Evolutionary conservation across 805 yeast genomes (phyloP).

Genomic region (Saturnispora gosingensis): DNA sequence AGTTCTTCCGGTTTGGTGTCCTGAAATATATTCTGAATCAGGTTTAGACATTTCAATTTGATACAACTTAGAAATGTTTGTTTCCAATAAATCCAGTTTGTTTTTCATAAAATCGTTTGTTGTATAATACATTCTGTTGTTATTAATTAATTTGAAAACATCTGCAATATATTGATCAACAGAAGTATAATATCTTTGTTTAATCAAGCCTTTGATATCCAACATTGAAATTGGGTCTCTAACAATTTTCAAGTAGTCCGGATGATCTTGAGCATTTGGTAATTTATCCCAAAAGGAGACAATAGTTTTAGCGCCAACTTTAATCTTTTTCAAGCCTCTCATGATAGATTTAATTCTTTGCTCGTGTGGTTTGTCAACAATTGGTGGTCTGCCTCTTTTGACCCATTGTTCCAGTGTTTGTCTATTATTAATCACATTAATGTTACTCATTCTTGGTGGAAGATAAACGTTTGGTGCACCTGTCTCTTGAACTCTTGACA

Average conservation of each 20-base stretch:
- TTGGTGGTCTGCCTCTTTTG: constrained; percentile 85
- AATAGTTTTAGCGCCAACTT: constrained; percentile 39
- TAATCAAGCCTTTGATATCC: constrained; percentile 72
- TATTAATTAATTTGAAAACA: constrained; percentile 62
- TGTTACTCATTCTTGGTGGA: constrained; percentile 20
- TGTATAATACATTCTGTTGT: constrained; percentile 58
- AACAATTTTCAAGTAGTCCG: constrained; percentile 46
- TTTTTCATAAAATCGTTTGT: constrained; percentile 48
- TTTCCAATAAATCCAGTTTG: constrained; percentile 57
- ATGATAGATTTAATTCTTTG: constrained; percentile 82
- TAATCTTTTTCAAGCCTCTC: constrained; percentile 69
- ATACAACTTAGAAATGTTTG: constrained; percentile 45
- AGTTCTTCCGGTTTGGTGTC: constrained; percentile 41
- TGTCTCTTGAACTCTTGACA: constrained; percentile 21
- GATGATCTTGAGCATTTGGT: constrained; percentile 54
- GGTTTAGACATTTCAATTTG: constrained; percentile 72
- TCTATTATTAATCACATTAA: constrained; percentile 15
- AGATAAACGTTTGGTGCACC: constrained; percentile 20
- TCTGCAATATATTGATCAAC: constrained; percentile 75
- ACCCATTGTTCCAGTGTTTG: constrained; percentile 36
- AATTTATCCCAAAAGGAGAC: constrained; percentile 62
- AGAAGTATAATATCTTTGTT: constrained; percentile 69
- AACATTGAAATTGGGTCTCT: constrained; percentile 57
- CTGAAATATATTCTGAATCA: constrained; percentile 62
- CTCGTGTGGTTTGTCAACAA: constrained; percentile 85